A percentile compares a stretch with the other conserved stretches of the same genome.
phyloP scores from a whole-genome alignment of 2,329 filamentous ascomycete genomes.

The Claviceps pazoutovae region DNA sequence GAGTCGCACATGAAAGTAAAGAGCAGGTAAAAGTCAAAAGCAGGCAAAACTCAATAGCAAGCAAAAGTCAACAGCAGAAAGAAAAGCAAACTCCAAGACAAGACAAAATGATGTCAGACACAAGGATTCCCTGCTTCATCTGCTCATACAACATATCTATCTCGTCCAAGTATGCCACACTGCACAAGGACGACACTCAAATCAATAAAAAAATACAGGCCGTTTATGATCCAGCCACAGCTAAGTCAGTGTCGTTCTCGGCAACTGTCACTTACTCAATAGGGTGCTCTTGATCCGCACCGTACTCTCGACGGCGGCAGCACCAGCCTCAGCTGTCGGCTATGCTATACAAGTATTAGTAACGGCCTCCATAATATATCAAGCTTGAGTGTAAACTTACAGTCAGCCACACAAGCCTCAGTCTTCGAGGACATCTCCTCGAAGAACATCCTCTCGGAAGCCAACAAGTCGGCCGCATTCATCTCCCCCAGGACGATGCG shows the following conservation, averaged over 20 bases:
- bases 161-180: background rate
- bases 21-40: no score
- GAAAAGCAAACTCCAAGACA: no score
- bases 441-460: constrained; percentile 28
- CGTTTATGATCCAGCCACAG: constrained; percentile 12
- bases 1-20: no score
- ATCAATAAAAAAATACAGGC: background rate
- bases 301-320: constrained; percentile 25
- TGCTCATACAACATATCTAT: no score
- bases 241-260: constrained; percentile 38
- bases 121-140: no score
- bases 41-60: no score
- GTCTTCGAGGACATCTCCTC: no score
- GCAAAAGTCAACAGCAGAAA: no score
- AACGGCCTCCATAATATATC: no score
- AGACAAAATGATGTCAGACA: no score
- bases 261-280: constrained; percentile 50
- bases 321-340: constrained; percentile 25
- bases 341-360: constrained; percentile 13
- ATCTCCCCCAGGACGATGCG: constrained; percentile 55
- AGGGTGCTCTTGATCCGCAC: constrained; percentile 19
- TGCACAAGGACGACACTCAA: background rate
- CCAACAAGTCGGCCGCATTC: constrained; percentile 52
- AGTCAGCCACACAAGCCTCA: no score
- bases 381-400: no score